Evolutionary conservation across 495 filamentous ascomycete species (phyloP).

Genomic region (Niebla homalea): DNA sequence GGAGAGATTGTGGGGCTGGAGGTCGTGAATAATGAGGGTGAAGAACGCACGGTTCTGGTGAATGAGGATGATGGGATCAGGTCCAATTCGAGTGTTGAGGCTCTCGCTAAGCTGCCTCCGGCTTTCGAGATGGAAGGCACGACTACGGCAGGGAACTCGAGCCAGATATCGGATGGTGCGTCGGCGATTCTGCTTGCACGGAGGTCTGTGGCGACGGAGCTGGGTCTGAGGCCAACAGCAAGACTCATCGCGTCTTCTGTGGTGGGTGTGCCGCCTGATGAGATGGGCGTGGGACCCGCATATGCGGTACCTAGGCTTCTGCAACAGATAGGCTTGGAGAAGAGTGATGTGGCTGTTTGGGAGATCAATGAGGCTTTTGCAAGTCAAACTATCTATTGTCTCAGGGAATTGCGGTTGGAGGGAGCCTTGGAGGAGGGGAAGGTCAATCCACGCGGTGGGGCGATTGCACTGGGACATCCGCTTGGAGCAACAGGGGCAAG

Average conservation of each 20-base stretch:
- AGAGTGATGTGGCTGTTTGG: conserved; percentile 52
- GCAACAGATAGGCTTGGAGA: conserved; percentile 45
- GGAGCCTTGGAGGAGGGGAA: conserved; percentile 41
- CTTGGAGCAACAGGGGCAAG: conserved; percentile 84
- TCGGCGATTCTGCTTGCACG: conserved; percentile 73
- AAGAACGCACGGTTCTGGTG: conserved; percentile 23
- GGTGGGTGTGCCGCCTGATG: conserved; percentile 68
- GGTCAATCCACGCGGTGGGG: conserved; percentile 87
- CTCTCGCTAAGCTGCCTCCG: conserved; percentile 66
- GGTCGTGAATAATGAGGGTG: neutral
- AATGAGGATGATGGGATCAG: conserved; percentile 73
- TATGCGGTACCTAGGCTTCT: conserved; percentile 74
- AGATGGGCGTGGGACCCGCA: conserved; percentile 87
- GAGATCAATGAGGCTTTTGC: conserved; percentile 97
- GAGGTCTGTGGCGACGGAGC: conserved; percentile 61
- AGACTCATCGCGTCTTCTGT: conserved; percentile 64
- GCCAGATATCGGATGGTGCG: conserved; percentile 78
- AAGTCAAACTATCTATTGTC: conserved; percentile 71
- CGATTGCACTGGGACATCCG: conserved; percentile 86
- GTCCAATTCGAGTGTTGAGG: conserved; percentile 48
- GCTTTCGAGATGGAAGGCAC: conserved; percentile 57
- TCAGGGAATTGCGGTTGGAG: conserved; percentile 58
- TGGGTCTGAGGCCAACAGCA: conserved; percentile 57
- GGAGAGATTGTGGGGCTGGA: conserved; percentile 62
- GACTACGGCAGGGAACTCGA: conserved; percentile 78